phyloP scores from a whole-genome alignment of 2,329 filamentous ascomycete genomes.

The Cephalotrichum gorgonifer region DNA sequence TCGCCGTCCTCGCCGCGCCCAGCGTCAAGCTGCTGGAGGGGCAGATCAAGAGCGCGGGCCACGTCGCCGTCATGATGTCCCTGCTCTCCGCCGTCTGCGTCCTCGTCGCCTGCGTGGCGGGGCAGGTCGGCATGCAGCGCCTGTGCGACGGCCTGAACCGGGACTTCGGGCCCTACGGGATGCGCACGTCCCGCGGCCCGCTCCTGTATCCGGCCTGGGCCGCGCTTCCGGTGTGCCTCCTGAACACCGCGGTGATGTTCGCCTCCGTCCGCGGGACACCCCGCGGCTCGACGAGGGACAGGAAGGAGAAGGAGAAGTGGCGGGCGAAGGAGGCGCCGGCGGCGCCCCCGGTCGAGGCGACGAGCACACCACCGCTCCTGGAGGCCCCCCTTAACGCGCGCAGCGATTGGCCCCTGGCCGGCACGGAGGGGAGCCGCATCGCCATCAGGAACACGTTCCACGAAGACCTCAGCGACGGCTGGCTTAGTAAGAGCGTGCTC shows the following conservation, averaged over 20 bases:
- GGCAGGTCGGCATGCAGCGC: background rate
- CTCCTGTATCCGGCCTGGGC: background rate
- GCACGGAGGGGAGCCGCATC: background rate
- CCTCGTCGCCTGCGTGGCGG: background rate
- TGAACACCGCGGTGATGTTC: background rate
- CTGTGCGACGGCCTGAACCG: background rate
- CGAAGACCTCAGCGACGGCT: background rate
- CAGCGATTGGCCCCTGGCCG: background rate
- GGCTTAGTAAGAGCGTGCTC: background rate
- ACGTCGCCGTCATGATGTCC: background rate
- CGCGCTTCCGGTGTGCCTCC: background rate
- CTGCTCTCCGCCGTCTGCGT: background rate
- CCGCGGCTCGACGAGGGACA: background rate
- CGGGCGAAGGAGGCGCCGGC: background rate
- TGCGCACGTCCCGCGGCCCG: background rate
- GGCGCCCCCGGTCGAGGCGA: too few relatives aligned
- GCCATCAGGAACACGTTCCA: background rate
- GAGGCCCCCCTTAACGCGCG: too few relatives aligned
- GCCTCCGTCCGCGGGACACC: background rate
- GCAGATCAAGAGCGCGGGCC: background rate
- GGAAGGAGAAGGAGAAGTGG: background rate
- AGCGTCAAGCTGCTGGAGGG: background rate
- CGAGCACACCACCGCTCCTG: background rate
- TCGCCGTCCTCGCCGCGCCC: constrained; percentile 10
- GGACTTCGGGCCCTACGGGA: background rate